These are phyloP conservation scores for Boletales sp. DNA, from an alignment of 768 basidiomycete species.

Conservation along the genomic window DNA sequence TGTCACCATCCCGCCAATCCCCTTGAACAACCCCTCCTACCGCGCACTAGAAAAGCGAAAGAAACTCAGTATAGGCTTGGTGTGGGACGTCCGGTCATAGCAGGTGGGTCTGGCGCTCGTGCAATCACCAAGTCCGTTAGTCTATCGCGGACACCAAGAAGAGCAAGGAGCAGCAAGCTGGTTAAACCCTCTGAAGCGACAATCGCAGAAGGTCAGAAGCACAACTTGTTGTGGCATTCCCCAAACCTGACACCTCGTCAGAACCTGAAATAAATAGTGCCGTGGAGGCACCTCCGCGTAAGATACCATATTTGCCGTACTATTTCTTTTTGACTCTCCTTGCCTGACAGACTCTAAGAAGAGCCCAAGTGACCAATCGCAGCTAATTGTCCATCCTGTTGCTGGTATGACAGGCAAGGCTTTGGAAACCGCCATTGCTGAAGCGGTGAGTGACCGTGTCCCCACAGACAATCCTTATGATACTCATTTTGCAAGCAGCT, in stretches of 20 bases:
- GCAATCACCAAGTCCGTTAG: constrained; percentile 57
- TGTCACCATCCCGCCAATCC: constrained; percentile 14
- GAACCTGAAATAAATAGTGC: constrained; percentile 24
- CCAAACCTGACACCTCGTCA: constrained; percentile 14
- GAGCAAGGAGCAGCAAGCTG: constrained; percentile 47
- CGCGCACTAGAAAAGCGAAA: constrained; percentile 63
- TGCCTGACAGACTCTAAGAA: constrained; percentile 6
- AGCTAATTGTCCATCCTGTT: not conserved
- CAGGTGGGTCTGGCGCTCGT: constrained; percentile 66
- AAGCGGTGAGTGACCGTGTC: constrained; percentile 29
- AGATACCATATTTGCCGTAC: not conserved
- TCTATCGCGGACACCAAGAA: constrained; percentile 43
- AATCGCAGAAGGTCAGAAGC: constrained; percentile 49
- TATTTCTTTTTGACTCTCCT: not conserved
- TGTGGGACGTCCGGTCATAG: constrained; percentile 63
- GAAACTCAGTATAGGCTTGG: constrained; percentile 68
- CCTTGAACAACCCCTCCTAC: constrained; percentile 20
- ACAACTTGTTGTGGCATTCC: not conserved
- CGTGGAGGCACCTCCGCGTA: constrained; percentile 8
- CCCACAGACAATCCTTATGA: not conserved
- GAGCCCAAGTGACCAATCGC: constrained; percentile 5
- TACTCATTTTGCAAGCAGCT: constrained; percentile 33
- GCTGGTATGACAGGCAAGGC: constrained; percentile 5
- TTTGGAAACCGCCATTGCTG: constrained; percentile 20
- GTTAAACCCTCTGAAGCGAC: constrained; percentile 51